Base-by-base conservation (phyloP, 2,329 filamentous ascomycete genomes). In the Amauroascus verrucosus region DNA sequence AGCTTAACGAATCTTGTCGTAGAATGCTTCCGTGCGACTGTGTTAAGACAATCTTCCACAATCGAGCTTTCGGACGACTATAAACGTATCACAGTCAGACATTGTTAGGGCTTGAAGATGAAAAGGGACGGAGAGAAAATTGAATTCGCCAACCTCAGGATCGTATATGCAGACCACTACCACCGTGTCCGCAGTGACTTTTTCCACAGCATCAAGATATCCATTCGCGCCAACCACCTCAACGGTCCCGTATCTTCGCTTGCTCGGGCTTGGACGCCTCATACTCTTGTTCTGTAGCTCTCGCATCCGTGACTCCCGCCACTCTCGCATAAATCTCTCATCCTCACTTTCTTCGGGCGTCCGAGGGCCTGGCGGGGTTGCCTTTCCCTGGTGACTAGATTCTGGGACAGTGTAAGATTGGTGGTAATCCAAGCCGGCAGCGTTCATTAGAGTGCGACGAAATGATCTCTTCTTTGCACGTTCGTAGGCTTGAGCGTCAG, bases 101-200 rank as follows among this genome's bases (percentile, higher is more conserved):
- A 18, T 11, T 3, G 20, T 24, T 26, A 43, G n/a, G 8, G 13
- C 40, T 11, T 11, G 20, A n/a, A 24, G 4, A 35, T n/a, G 30
- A 14, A 30, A 7, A 33, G 13, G 20, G 38, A 26, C 7, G 8
- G 37, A 4, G 13, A 5, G 30, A 37, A 14, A 38, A 43, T 24
- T 16, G n/a, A 26, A 53, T 26, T 14, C 6, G 37, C 28, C 20
- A 56, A 59, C 58, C 37, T 86, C 79, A 57, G 86, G 80, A 65
- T 96, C 89, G 68, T 89, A 93, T 59, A 98, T 89, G 71, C 91
- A 94, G 26, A 98, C 93, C 1, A 96, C 85, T 1, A 97, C 90
- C 2, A 86, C 79, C 0, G 88, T 91, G 45, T 91, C 86, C 46
- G 83, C 72, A 37, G 82, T 77, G 3, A 91, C 88, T 71, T 88